Conservation (phyloP, 2,329 filamentous ascomycete genomes). For the Aspergillus clavatus region DNA sequence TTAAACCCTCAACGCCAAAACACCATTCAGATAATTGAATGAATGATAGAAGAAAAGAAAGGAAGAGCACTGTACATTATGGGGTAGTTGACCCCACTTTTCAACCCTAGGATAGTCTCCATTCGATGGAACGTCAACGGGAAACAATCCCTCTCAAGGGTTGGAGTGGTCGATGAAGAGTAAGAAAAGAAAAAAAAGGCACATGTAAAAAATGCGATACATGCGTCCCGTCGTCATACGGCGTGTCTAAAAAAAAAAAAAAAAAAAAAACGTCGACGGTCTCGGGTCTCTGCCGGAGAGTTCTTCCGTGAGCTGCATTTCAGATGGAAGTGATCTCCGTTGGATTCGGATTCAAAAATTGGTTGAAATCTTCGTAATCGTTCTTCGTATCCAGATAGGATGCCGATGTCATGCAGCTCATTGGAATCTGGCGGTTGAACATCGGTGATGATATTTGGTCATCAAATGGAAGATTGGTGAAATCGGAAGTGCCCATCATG, state of each 20-base stretch:
- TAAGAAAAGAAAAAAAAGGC: conserved; percentile 11
- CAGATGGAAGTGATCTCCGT: conserved; percentile 36
- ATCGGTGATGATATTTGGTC: conserved; percentile 32
- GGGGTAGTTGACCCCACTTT: background rate
- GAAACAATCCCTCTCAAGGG: conserved; percentile 8
- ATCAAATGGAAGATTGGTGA: conserved; percentile 30
- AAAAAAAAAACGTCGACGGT: too few relatives aligned
- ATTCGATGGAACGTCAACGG: too few relatives aligned
- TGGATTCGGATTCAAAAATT: conserved; percentile 37
- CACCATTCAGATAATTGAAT: conserved; percentile 1
- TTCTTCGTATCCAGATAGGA: conserved; percentile 28
- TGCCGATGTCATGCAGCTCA: conserved; percentile 30
- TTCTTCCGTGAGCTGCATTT: conserved; percentile 5
- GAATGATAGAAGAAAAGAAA: conserved; percentile 1
- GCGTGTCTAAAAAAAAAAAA: conserved; percentile 18
- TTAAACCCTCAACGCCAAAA: conserved; percentile 18
- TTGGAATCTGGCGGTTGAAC: conserved; percentile 32
- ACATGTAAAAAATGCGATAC: conserved; percentile 28
- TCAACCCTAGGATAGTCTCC: too few relatives aligned
- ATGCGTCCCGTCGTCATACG: conserved; percentile 32
- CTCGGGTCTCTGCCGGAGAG: too few relatives aligned
- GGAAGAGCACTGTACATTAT: conserved; percentile 8
- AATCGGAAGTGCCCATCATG: conserved; percentile 28
- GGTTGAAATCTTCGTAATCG: conserved; percentile 39
- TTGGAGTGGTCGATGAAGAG: conserved; percentile 4